Evolutionary conservation across 768 basidiomycete species (phyloP).

Genomic region (Mycena olivaceomarginata): DNA sequence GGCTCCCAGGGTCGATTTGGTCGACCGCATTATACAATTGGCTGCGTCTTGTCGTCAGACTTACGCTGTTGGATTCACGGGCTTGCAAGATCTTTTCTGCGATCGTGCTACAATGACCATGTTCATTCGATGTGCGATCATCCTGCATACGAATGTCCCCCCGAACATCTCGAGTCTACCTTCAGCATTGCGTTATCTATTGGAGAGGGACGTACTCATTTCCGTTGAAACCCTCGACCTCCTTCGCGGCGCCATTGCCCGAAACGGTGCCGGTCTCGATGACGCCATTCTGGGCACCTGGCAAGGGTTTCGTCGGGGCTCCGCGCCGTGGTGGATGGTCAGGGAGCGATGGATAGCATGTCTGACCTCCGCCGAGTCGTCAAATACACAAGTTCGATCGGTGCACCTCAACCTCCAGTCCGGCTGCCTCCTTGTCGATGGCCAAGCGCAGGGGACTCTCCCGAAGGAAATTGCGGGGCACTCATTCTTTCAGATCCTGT

Average conservation of each 20-base stretch:
- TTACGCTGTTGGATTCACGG: background rate
- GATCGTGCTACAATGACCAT: slow-evolving; percentile 49
- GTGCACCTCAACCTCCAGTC: slow-evolving; percentile 63
- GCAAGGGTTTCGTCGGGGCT: slow-evolving; percentile 28
- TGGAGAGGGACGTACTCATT: slow-evolving; percentile 19
- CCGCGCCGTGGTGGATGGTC: slow-evolving; percentile 10
- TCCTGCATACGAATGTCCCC: slow-evolving; percentile 41
- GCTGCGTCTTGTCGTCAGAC: slow-evolving; percentile 63
- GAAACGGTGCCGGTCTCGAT: slow-evolving; percentile 6
- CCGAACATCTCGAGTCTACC: background rate
- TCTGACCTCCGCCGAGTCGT: slow-evolving; percentile 38
- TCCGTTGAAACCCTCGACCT: background rate
- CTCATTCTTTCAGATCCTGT: slow-evolving; percentile 46
- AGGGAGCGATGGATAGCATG: slow-evolving; percentile 54
- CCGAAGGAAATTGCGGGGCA: slow-evolving; percentile 56
- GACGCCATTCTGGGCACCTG: slow-evolving; percentile 12
- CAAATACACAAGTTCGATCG: slow-evolving; percentile 44
- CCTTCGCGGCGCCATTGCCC: slow-evolving; percentile 8
- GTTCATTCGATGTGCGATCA: slow-evolving; percentile 56
- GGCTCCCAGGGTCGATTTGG: slow-evolving; percentile 37
- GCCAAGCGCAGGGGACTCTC: slow-evolving; percentile 62
- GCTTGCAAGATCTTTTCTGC: slow-evolving; percentile 43
- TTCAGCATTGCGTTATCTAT: slow-evolving; percentile 21
- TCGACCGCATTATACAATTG: slow-evolving; percentile 55
- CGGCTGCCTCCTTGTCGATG: slow-evolving; percentile 65